Conservation (phyloP, 2,329 filamentous ascomycete species). For the Aspergillus transmontanensis region DNA sequence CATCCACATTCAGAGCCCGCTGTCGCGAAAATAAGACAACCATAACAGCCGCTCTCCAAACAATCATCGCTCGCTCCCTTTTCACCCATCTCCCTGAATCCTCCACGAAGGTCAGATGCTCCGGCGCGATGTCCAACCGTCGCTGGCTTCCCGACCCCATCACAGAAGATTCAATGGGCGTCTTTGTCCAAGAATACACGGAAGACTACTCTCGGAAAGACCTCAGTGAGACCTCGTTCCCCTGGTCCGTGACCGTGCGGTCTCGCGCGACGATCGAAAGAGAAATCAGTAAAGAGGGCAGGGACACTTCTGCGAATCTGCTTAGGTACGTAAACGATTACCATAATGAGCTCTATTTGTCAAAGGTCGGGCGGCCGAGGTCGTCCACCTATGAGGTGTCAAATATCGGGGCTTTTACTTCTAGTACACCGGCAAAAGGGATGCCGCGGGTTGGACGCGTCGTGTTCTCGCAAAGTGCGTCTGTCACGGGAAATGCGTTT, state of each 20-base stretch:
- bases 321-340: conserved; percentile 46
- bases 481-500: conserved; percentile 41
- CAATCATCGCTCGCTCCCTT: conserved; percentile 41
- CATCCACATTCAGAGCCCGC: conserved; percentile 31
- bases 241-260: conserved; percentile 37
- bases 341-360: conserved; percentile 37
- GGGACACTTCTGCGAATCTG: conserved; percentile 39
- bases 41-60: conserved; percentile 45
- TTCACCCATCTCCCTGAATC: conserved; percentile 34
- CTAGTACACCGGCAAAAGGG: conserved; percentile 8
- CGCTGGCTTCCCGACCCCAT: conserved; percentile 38
- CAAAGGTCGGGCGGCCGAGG: conserved; percentile 43
- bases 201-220: conserved; percentile 31
- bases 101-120: conserved; percentile 35
- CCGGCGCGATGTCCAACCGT: conserved; percentile 42
- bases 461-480: conserved; percentile 50
- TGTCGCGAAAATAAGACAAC: conserved; percentile 44
- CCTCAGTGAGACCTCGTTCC: conserved; percentile 25
- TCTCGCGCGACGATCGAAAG: conserved; percentile 33
- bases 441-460: conserved; percentile 40
- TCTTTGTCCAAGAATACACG: conserved; percentile 39
- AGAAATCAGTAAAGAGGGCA: conserved; percentile 29
- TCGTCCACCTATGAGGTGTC: conserved; percentile 48
- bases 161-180: conserved; percentile 41
- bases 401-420: conserved; percentile 46